A percentile compares a stretch with the other conserved stretches of the same genome.
phyloP scores from a whole-genome alignment of 2,329 filamentous ascomycete genomes.

The Arthroderma uncinatum region DNA sequence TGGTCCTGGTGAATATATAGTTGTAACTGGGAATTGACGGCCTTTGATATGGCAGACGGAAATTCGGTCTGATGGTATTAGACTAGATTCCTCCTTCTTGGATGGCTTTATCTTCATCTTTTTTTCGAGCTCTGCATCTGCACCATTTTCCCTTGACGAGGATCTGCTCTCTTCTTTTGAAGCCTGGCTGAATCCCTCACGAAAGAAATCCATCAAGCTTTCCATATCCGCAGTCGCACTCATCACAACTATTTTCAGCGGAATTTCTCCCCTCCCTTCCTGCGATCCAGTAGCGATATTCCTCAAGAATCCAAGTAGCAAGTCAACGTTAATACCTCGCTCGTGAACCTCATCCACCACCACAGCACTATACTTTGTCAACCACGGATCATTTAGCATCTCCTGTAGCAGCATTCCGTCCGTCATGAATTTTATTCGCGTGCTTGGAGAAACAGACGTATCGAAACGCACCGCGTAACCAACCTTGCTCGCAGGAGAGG shows the following conservation, averaged over 20 bases:
- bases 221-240: constrained; percentile 90
- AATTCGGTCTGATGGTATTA: constrained; percentile 22
- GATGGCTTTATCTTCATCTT: not conserved
- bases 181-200: constrained; percentile 20
- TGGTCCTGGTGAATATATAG: constrained; percentile 60
- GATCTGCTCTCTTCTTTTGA: not conserved
- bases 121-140: not conserved
- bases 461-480: constrained; percentile 96
- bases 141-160: constrained; percentile 9
- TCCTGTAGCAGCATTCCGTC: constrained; percentile 96
- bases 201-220: constrained; percentile 64
- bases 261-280: constrained; percentile 56
- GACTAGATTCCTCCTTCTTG: not conserved
- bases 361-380: constrained; percentile 77
- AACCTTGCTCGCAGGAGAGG: constrained; percentile 53
- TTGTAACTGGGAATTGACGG: constrained; percentile 73
- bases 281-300: constrained; percentile 53
- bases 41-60: constrained; percentile 64
- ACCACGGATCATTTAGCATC: constrained; percentile 69
- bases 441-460: constrained; percentile 67
- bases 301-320: constrained; percentile 78
- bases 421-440: constrained; percentile 83
- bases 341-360: constrained; percentile 97
- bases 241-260: constrained; percentile 88
- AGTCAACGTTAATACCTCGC: constrained; percentile 83